phyloP scores from a whole-genome alignment of 345 rosid species.

The Dimocarpus longan region DNA sequence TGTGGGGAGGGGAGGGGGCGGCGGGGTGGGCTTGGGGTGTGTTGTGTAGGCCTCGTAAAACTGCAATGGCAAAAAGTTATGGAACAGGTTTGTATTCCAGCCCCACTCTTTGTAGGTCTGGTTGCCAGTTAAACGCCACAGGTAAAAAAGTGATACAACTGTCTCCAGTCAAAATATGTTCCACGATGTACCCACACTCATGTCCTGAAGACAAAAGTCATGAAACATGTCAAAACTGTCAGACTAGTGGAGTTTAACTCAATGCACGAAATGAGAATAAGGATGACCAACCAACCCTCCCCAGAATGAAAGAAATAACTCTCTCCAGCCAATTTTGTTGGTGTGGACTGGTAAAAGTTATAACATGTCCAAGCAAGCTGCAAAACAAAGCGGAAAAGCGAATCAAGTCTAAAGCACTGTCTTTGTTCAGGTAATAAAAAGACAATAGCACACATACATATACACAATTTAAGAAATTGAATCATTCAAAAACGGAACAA shows the following conservation, averaged over 20 bases:
- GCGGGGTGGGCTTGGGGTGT: too few relatives aligned
- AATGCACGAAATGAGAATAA: neutral
- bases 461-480: neutral
- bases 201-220: conserved; percentile 88
- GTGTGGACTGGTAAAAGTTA: conserved; percentile 91
- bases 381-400: conserved; percentile 14
- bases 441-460: neutral
- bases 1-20: too few relatives aligned
- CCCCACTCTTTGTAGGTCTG: conserved; percentile 97
- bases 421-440: neutral
- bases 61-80: neutral
- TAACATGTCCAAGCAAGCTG: conserved; percentile 99
- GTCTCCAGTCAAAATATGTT: conserved; percentile 97
- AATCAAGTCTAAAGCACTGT: conserved; percentile 11
- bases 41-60: neutral
- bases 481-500: conserved; percentile 7
- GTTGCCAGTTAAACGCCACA: conserved; percentile 96
- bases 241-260: neutral
- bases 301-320: conserved; percentile 58
- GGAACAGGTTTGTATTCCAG: conserved; percentile 56
- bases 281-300: conserved; percentile 44
- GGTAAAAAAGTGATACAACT: conserved; percentile 87
- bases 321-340: conserved; percentile 93
- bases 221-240: neutral
- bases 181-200: conserved; percentile 98